Conservation (phyloP, 306 rosid genomes). For the Mimosa bimucronata region DNA sequence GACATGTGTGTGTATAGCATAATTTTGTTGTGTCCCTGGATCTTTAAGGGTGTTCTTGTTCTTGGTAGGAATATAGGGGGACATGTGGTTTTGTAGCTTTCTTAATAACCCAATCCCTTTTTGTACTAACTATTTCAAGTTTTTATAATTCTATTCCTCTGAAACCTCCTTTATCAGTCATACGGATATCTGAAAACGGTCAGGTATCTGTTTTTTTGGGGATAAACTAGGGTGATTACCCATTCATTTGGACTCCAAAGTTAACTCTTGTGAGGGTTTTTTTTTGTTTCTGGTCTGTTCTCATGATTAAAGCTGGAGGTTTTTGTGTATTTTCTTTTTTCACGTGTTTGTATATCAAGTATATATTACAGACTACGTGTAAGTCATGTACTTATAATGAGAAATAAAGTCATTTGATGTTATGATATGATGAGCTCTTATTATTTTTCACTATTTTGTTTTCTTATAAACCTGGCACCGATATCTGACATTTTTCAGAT, state of each 20-base stretch:
- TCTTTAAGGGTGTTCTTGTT: background rate
- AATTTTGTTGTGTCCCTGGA: background rate
- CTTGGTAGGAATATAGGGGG: background rate
- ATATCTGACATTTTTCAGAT: no score
- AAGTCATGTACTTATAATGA: background rate
- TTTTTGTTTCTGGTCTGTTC: constrained; percentile 1
- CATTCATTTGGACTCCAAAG: constrained; percentile 15
- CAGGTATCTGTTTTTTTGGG: constrained; percentile 16
- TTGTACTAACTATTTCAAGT: constrained; percentile 17
- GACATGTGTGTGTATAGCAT: background rate
- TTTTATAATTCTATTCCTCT: background rate
- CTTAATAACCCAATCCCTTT: constrained; percentile 3
- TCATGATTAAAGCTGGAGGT: constrained; percentile 18
- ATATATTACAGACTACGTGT: background rate
- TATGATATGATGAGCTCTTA: background rate
- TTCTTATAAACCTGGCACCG: background rate
- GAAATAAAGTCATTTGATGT: background rate
- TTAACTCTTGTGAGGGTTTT: constrained; percentile 23
- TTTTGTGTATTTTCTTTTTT: background rate
- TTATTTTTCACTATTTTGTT: background rate
- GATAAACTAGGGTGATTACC: background rate
- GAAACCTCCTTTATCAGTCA: constrained; percentile 1
- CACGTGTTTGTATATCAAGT: background rate
- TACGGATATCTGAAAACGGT: constrained; percentile 14
- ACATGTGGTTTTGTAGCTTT: constrained; percentile 6